Conservation (phyloP, 2,329 filamentous ascomycete genomes). For the Trichothecium sympodiale region DNA sequence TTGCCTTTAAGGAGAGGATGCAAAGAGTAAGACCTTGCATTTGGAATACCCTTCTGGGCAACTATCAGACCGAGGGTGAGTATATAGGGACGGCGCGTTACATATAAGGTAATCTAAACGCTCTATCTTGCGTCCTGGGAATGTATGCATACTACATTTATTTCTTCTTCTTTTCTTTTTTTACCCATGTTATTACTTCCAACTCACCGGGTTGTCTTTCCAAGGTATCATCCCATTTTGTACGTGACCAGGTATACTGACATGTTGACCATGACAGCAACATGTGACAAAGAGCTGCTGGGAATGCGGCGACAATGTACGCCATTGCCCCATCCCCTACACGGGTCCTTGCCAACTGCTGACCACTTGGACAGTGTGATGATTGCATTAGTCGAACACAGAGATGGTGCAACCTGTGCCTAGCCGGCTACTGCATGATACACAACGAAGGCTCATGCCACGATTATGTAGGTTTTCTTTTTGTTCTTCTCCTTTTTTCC, state of each 20-base stretch:
- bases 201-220: too few species aligned
- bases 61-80: too few species aligned
- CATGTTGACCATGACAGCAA: conserved; percentile 23
- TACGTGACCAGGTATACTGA: background rate
- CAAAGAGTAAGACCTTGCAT: background rate
- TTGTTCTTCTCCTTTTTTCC: too few species aligned
- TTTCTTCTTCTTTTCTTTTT: background rate
- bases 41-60: background rate
- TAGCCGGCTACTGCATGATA: conserved; percentile 69
- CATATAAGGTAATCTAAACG: too few species aligned
- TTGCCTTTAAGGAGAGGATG: conserved; percentile 1
- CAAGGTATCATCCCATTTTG: too few species aligned
- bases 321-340: conserved; percentile 13
- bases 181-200: too few species aligned
- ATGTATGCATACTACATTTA: conserved; percentile 4
- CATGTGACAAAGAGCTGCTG: conserved; percentile 65
- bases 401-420: conserved; percentile 59
- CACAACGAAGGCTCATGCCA: conserved; percentile 73
- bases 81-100: too few species aligned
- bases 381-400: conserved; percentile 65
- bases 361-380: conserved; percentile 44
- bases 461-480: conserved; percentile 35
- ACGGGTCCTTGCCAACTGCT: conserved; percentile 2
- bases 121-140: too few species aligned
- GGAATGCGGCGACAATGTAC: conserved; percentile 73